Base-by-base conservation (phyloP, 306 rosid genomes). In the Dicorynia guianensis region DNA sequence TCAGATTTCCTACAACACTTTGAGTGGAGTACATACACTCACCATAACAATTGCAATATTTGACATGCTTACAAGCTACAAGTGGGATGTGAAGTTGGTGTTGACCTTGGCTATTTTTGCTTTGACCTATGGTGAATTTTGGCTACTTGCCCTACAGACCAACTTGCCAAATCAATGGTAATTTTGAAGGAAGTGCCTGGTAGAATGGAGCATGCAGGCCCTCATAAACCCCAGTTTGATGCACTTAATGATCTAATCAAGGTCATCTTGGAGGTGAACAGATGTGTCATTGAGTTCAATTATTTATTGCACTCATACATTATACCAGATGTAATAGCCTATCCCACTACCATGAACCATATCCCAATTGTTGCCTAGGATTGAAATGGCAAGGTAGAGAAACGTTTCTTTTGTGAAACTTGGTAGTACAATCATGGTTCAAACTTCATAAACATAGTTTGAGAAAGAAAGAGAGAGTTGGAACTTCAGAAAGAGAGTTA, bases 51-150 rank as follows among this genome's bases (percentile, higher is more conserved):
- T 54, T 15, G n/a, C 63, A 12, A 70, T 70, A 17, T 70, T 54
- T 20, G 9, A 39, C 30, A 25, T 25, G 30, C 30, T 25, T 25
- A 25, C 30, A 25, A 25, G 30, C 30, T 25, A 25, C 30, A 18
- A 39, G 38, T 70, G 64, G 75, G 63, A 70, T 40, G 64, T 62
- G 5, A 70, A 70, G 64, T 55, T 70, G 63, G 75, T 70, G 46
- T 14, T 70, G 52, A 20, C 75, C 25, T 0, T 53, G 8, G 50
- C 75, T 2, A 53, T 64, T 17, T 54, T 70, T 70, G 40, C 64
- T 17, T 11, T 54, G 53, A 12, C 12, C 38, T 70, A 70, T 38
- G 75, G 64, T 8, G 64, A 53, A 55, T 70, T 70, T n/a, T 69
- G 64, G 53, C 64, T 70, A 13, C 63, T 70, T 38, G 64, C 75